Evolutionary conservation across 768 basidiomycete genomes (phyloP), one percentile per base, ranked within the genome.

Genomic region (Pulveroboletus sp.): DNA sequence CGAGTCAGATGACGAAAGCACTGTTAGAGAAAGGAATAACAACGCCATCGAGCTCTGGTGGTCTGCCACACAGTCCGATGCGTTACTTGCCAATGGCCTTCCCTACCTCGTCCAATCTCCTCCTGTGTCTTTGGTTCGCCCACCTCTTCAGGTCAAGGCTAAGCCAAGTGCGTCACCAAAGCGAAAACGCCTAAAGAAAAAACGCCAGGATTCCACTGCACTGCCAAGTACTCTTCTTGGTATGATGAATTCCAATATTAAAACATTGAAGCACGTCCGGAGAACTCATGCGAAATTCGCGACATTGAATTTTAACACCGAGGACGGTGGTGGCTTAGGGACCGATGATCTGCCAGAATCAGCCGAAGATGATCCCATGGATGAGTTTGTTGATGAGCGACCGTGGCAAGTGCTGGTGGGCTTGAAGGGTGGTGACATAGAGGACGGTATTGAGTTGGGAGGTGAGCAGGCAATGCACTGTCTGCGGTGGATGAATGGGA

Each of bases 171-270:
- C 51, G 9, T 46, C 14, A 11, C 26, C 47, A 12, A 64, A 56
- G 39, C 66, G 55, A 46, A 66, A 65, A 55, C 54, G 56, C 48
- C 52, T 56, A 61, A 52, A 65, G 61, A 57, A 58, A 24, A 58
- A 39, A 36, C 38, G 11, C 12, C 57, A 37, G 33, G 52, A 31
- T 18, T 51, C 50, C 39, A 55, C 47, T 33, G 57, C 62, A 15
- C 45, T 66, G 59, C 61, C 72, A 64, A 60, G 76, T 43, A 76
- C 83, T 1, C 67, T 92, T 17, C 71, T 89, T n/a, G 70, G 69
- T 14, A 58, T 83, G 46, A 89, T 92, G 83, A 89, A 86, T 63
- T 72, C 72, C 45, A 92, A 92, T 60, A 81, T 92, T 50, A 80
- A 76, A 56, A 86, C 86, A 3, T 76, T 91, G 70, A 80, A 83